A percentile compares a stretch with the other conserved stretches of the same genome.
Evolutionary conservation across 352 stramenopile species (phyloP).

Genomic region (Phytophthora idaei): DNA sequence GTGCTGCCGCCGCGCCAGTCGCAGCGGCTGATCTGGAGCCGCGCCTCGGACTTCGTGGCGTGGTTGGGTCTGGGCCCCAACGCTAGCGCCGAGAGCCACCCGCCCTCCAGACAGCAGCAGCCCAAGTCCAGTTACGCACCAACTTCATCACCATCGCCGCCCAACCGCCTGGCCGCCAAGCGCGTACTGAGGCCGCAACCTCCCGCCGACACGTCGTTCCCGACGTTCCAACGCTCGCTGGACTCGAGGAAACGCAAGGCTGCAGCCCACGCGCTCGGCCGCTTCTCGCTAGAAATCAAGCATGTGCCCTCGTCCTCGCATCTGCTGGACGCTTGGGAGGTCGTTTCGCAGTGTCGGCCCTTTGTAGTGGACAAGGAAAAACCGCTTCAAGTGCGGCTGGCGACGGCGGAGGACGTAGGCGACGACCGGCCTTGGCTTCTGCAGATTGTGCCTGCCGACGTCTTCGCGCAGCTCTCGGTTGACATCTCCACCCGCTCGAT

Average conservation of each 20-base stretch:
- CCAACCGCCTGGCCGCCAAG: constrained; percentile 20
- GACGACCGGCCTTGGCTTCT: constrained; percentile 20
- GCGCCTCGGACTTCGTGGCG: constrained; percentile 39
- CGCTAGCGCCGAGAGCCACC: not conserved
- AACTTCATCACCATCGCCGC: not conserved
- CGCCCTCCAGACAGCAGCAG: not conserved
- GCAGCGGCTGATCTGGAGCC: constrained; percentile 44
- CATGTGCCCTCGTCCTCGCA: constrained; percentile 10
- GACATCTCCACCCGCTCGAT: constrained; percentile 24
- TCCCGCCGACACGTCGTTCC: constrained; percentile 5
- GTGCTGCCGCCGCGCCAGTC: constrained; percentile 15
- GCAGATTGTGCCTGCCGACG: constrained; percentile 44
- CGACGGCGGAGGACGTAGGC: constrained; percentile 4
- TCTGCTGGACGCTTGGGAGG: constrained; percentile 37
- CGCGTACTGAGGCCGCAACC: constrained; percentile 13
- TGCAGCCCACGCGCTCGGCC: constrained; percentile 21
- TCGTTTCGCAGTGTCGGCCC: constrained; percentile 32
- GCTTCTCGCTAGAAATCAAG: constrained; percentile 36
- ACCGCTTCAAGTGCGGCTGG: constrained; percentile 14
- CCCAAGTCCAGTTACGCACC: not conserved
- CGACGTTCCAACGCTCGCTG: constrained; percentile 8
- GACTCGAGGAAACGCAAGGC: constrained; percentile 5
- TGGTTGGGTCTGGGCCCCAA: constrained; percentile 37
- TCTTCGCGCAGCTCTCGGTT: constrained; percentile 34
- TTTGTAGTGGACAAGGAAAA: constrained; percentile 31